phyloP scores from a whole-genome alignment of 352 stramenopile species.

The Peronospora destructor region DNA sequence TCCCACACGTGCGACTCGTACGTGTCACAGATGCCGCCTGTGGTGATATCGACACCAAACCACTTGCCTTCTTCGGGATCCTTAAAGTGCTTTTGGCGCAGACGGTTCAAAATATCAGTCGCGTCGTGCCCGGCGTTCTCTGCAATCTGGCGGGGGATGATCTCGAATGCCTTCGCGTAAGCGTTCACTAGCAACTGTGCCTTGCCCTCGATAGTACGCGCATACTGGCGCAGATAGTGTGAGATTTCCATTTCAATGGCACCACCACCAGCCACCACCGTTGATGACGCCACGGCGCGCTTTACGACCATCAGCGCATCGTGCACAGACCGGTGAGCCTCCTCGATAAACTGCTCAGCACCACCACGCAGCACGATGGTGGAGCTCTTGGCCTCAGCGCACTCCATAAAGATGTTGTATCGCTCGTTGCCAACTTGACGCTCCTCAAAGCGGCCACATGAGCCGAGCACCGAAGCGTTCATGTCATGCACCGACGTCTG shows the following conservation, averaged over 20 bases:
- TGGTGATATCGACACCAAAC: constrained; percentile 97
- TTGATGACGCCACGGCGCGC: constrained; percentile 87
- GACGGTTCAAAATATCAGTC: constrained; percentile 95
- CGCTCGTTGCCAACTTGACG: constrained; percentile 94
- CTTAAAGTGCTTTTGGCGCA: constrained; percentile 95
- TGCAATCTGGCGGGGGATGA: constrained; percentile 96
- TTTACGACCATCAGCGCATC: constrained; percentile 99
- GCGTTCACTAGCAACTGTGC: constrained; percentile 93
- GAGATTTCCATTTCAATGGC: constrained; percentile 93
- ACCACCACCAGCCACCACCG: constrained; percentile 88
- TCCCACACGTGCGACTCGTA: constrained; percentile 97
- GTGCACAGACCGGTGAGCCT: constrained; percentile 96
- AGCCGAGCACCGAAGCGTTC: constrained; percentile 86
- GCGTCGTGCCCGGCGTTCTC: constrained; percentile 98
- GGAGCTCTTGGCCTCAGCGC: constrained; percentile 89
- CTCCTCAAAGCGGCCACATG: constrained; percentile 96
- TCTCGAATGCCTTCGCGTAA: constrained; percentile 96
- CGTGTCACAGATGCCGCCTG: constrained; percentile 96
- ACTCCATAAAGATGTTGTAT: constrained; percentile 99
- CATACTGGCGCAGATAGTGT: constrained; percentile 86
- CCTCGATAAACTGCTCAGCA: constrained; percentile 97
- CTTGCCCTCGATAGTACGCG: constrained; percentile 96
- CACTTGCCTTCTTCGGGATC: constrained; percentile 90
- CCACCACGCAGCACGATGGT: constrained; percentile 97
- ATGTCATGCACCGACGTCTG: constrained; percentile 93